phyloP scores from a whole-genome alignment of 2,329 filamentous ascomycete species.

The Colletotrichum spaethianum region DNA sequence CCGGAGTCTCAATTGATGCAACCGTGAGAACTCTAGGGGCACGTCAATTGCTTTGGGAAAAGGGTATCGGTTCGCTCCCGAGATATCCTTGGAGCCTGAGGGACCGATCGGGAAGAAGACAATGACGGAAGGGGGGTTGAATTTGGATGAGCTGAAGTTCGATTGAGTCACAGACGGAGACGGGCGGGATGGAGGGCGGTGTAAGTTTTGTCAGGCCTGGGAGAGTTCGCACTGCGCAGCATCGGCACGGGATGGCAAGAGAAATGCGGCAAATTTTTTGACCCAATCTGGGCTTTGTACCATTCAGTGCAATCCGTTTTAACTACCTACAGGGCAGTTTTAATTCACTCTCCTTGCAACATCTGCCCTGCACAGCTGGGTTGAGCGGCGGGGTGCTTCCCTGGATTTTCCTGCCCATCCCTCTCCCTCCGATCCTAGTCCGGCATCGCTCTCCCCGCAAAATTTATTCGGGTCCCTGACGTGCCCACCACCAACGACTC shows the following conservation, averaged over 20 bases:
- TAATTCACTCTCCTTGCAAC: not conserved
- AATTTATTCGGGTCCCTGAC: conserved; percentile 8
- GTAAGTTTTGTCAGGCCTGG: not conserved
- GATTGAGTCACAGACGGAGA: conserved; percentile 12
- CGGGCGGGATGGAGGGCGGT: conserved; percentile 9
- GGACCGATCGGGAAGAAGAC: not conserved
- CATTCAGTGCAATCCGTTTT: not conserved
- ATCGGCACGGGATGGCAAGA: not conserved
- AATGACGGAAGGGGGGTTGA: not conserved
- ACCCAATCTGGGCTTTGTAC: not conserved
- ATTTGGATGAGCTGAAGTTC: not conserved
- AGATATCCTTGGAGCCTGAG: not conserved
- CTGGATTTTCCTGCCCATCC: not conserved
- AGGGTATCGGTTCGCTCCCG: not conserved
- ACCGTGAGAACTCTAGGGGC: not conserved
- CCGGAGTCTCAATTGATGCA: not conserved
- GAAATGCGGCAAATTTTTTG: not conserved
- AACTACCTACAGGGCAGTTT: not conserved
- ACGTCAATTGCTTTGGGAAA: not conserved
- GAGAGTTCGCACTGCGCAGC: not conserved
- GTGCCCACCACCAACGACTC: not conserved
- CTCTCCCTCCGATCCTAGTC: not conserved
- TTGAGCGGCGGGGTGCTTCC: not conserved
- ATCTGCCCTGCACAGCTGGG: not conserved
- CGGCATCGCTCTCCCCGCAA: conserved; percentile 9